phyloP scores from a whole-genome alignment of 768 basidiomycete species.

The Boletus sp. region DNA sequence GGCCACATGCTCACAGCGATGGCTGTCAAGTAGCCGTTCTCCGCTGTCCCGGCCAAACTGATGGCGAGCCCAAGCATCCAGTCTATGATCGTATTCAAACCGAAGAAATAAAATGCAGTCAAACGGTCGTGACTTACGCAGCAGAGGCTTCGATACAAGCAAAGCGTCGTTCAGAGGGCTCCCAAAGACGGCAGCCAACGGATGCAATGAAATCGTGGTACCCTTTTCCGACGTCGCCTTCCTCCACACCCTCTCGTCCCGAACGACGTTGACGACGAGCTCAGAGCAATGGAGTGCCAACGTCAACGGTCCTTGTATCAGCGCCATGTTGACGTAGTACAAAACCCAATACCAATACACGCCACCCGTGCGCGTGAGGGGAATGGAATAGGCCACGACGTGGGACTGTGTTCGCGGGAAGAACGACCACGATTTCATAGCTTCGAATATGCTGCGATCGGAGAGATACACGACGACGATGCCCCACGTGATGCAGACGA shows the following conservation, averaged over 20 bases:
- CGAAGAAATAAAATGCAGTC: neutral
- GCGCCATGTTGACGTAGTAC: constrained; percentile 25
- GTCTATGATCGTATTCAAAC: constrained; percentile 14
- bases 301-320: constrained; percentile 30
- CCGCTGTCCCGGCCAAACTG: constrained; percentile 14
- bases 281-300: constrained; percentile 30
- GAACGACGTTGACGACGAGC: constrained; percentile 28
- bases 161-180: constrained; percentile 14
- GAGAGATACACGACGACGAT: constrained; percentile 6
- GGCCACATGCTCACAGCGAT: constrained; percentile 28
- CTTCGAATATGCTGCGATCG: constrained; percentile 1
- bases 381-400: constrained; percentile 23
- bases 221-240: constrained; percentile 19
- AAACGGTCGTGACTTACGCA: constrained; percentile 22
- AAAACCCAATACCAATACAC: constrained; percentile 25
- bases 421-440: constrained; percentile 25
- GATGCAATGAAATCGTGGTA: constrained; percentile 15
- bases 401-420: constrained; percentile 21
- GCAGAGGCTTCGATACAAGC: constrained; percentile 22
- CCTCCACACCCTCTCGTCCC: constrained; percentile 30
- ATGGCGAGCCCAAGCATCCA: constrained; percentile 35
- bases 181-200: constrained; percentile 24
- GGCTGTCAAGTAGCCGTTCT: constrained; percentile 5
- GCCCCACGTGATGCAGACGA: constrained; percentile 25
- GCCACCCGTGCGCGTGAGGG: constrained; percentile 12